Conservation (phyloP, 805 yeast genomes). For the Sugiyamaella smithiae region DNA sequence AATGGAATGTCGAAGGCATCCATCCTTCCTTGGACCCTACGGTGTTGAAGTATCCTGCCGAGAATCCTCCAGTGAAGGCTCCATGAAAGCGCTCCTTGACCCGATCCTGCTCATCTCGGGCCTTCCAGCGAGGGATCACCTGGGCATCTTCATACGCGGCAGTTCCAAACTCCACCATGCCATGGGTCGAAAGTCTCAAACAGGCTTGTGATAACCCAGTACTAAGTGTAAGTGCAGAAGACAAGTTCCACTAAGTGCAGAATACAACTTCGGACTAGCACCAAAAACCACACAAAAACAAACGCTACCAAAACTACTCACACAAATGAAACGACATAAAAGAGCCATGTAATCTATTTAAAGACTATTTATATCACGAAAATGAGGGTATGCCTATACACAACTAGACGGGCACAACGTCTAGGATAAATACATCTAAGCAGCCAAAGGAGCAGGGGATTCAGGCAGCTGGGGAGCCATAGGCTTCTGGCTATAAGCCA, state of each 20-base stretch:
- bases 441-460: constrained; percentile 25
- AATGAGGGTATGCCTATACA: constrained; percentile 1
- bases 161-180: constrained; percentile 18
- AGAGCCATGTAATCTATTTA: no score
- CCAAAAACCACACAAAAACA: no score
- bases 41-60: constrained; percentile 35
- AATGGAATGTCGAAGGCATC: constrained; percentile 29
- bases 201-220: no score
- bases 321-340: no score
- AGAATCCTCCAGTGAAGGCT: constrained; percentile 37
- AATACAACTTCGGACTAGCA: no score
- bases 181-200: no score
- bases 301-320: no score
- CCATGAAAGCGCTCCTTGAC: constrained; percentile 30
- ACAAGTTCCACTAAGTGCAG: no score
- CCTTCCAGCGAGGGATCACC: constrained; percentile 16
- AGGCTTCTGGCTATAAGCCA: constrained; percentile 80
- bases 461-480: constrained; percentile 36
- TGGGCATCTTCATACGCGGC: constrained; percentile 8
- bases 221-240: no score
- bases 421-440: constrained; percentile 15
- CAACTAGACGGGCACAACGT: constrained; percentile 2
- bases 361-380: no score
- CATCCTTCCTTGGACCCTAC: constrained; percentile 38
- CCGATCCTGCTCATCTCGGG: constrained; percentile 13